Evolutionary conservation across 2,329 filamentous ascomycete species (phyloP), one percentile per base, ranked within the genome.

Genomic region (Xylaria sp.): DNA sequence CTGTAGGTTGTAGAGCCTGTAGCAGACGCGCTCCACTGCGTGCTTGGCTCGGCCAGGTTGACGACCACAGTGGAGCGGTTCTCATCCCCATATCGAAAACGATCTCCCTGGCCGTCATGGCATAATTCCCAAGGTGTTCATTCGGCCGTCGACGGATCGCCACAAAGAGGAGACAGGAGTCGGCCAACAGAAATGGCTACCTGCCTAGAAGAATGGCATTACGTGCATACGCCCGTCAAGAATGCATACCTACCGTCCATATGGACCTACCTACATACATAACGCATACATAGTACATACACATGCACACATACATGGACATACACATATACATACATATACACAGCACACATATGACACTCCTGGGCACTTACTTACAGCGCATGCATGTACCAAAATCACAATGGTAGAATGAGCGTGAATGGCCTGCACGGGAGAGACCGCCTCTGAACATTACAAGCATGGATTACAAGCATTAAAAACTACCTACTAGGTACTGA

Each of bases 211-310:
- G 44, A 58, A 53, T 49, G 48, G 58, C 59, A 66, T 65, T 65
- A 65, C 63, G 60, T 66, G 64, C 64, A 66, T 66, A 63, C 58
- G 54, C 60, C 56, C 54, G 64, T 61, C 48, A 58, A 55, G 21
- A 16, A 42, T 42, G 21, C 20, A 42, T 42, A 42, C 20, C 21
- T 42, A 42, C 4, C n/a, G 5, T 39, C 16, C 7, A 17, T 39
- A 39, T 8, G 38, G 16, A 39, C 16, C 16, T 39, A 39, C 38
- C 38, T 24, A 42, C 40, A 21, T 24, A 42, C 19, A 21, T 41
- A 41, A 41, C 13, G 6, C 18, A 19, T 41, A 21, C 19, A 7
- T 41, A 21, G 21, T 34, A 34, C 29, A 34, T n/a, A n/a, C 29
- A 34, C 29, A 13, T 34, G 29, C 29, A 34, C 16, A 34, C 29